Evolutionary conservation across 108 stramenopile species (phyloP), one percentile per base, ranked within the genome.

Genomic region (Skeletonema tropicum): DNA sequence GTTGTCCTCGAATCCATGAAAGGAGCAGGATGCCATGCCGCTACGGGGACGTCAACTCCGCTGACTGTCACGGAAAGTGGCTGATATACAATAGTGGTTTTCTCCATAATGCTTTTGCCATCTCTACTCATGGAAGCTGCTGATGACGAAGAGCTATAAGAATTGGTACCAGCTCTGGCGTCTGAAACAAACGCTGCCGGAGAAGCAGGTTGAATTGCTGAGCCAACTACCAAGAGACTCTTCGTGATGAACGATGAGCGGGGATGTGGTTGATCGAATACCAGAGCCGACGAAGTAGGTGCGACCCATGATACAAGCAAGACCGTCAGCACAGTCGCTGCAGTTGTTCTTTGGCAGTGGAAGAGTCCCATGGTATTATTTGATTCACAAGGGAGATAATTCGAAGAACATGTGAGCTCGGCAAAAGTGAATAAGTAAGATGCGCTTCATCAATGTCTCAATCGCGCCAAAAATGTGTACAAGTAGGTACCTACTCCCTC

Each of bases 21-120:
- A 23, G 67, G 15, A 13, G n/a, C n/a, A n/a, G 89, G 85, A 70
- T 82, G 84, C 89, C 89, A 90, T 21, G 71, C 60, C 9, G 87
- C 87, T 26, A 90, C 85, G 26, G 89, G 89, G 45, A 88, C 71
- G 3, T 55, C 55, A 8, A 85, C 71, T 25, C 77, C 84, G 2
- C 66, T 23, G 5, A 64, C 64, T 14, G 12, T 41, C 23, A 64
- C 39, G 10, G 64, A 39, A 8, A 64, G 39, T 26, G 64, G 38
- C 10, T 45, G 64, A 64, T 64, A 64, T 25, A 38, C 39, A 36
- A 64, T 25, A 35, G 35, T 63, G 3, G 5, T 63, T 35, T 63
- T 63, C 0, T 63, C 25, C 10, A 15, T 35, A 26, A 7, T 64
- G 25, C 3, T 55, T 19, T 9, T 25, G 45, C 25, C 15, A 45